Conservation (phyloP, 2,329 filamentous ascomycete genomes). For the Pseudocercospora eumusae region DNA sequence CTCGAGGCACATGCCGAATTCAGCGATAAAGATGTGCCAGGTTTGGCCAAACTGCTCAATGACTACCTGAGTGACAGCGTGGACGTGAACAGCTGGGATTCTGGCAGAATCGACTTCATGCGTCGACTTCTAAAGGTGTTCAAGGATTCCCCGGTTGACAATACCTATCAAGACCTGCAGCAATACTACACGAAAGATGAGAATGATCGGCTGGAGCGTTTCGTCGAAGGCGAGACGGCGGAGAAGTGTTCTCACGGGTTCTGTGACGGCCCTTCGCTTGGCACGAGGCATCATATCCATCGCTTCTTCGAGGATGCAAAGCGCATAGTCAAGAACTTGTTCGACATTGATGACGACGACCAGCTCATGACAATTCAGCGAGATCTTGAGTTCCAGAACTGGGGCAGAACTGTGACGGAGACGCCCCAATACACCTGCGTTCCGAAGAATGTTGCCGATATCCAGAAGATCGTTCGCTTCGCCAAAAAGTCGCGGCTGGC, state of each 20-base stretch:
- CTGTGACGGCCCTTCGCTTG: constrained; percentile 14
- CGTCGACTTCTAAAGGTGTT: constrained; percentile 19
- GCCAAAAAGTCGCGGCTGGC: constrained; percentile 15
- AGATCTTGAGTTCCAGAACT: constrained; percentile 22
- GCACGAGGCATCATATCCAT: constrained; percentile 12
- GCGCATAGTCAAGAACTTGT: constrained; percentile 9
- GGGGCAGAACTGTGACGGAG: constrained; percentile 15
- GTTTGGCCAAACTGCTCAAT: constrained; percentile 16
- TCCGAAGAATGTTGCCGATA: constrained; percentile 17
- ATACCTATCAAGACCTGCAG: constrained; percentile 20
- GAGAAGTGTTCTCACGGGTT: constrained; percentile 18
- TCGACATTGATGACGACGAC: constrained; percentile 19
- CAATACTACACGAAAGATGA: constrained; percentile 16
- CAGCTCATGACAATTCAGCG: constrained; percentile 16
- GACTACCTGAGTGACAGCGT: constrained; percentile 19
- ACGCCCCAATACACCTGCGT: constrained; percentile 20
- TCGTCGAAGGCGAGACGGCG: constrained; percentile 13
- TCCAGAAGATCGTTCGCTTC: constrained; percentile 20
- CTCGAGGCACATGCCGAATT: constrained; percentile 49
- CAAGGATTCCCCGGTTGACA: constrained; percentile 15
- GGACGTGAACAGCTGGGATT: constrained; percentile 16
- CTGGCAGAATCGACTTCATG: constrained; percentile 17
- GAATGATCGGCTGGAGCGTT: constrained; percentile 13
- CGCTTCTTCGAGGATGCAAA: constrained; percentile 11
- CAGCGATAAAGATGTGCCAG: constrained; percentile 20